phyloP scores from a whole-genome alignment of 805 yeast species.

The Candida coquimbonensis region DNA sequence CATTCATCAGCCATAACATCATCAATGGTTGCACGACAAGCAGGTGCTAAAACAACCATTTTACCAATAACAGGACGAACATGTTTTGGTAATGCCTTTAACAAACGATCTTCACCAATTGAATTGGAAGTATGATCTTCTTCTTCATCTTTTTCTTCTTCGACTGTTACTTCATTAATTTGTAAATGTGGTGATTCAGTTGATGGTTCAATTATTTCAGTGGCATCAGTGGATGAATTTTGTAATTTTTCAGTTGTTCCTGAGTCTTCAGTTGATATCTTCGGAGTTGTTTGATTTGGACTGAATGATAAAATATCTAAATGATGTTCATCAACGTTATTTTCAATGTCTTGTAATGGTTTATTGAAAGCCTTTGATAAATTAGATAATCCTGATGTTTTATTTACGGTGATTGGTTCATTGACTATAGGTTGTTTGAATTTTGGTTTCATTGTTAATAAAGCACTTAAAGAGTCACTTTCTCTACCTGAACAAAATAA shows the following conservation, averaged over 20 bases:
- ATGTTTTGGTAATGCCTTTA: constrained; percentile 65
- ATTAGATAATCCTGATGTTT: constrained; percentile 20
- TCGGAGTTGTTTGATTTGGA: constrained; percentile 4
- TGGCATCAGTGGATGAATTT: constrained; percentile 1
- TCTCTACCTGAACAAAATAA: constrained; percentile 70
- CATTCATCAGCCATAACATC: constrained; percentile 70
- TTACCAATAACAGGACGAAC: constrained; percentile 59
- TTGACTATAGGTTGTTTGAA: constrained; percentile 27
- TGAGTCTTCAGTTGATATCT: constrained; percentile 7
- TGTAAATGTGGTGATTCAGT: constrained; percentile 1
- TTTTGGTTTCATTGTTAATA: constrained; percentile 49
- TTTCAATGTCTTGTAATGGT: constrained; percentile 18
- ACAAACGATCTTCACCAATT: constrained; percentile 65
- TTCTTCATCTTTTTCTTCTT: constrained; percentile 3
- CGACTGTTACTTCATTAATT: constrained; percentile 1
- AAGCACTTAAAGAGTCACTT: constrained; percentile 58
- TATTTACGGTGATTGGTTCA: constrained; percentile 8
- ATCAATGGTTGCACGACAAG: constrained; percentile 75
- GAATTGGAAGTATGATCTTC: constrained; percentile 55
- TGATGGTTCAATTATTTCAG: constrained; percentile 4
- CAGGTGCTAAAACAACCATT: constrained; percentile 83
- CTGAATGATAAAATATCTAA: constrained; percentile 2
- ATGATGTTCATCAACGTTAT: background rate
- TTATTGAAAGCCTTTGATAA: constrained; percentile 21
- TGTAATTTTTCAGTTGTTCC: constrained; percentile 9